Percentiles rank a stretch among this genome's conserved stretches.
Evolutionary conservation across 2,329 filamentous ascomycete species (phyloP).

Genomic region (Fusarium sp.): DNA sequence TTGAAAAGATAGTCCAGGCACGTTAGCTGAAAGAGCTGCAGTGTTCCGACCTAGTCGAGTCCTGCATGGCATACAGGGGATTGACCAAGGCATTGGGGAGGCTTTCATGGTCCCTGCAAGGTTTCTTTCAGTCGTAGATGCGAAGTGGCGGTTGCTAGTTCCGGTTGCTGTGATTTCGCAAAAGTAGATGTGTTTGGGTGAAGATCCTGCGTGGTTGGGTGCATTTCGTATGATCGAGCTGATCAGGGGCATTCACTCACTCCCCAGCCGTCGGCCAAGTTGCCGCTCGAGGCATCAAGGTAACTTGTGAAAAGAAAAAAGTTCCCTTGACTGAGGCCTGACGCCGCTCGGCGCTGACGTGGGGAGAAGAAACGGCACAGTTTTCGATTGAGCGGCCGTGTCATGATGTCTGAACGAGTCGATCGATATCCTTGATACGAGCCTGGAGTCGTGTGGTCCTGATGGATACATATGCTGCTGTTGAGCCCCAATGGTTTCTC

Average conservation of each 20-base stretch:
- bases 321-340: constrained; percentile 23
- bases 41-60: constrained; percentile 35
- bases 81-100: constrained; percentile 25
- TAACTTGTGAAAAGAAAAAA: constrained; percentile 6
- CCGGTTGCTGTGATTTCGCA: constrained; percentile 11
- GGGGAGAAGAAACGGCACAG: constrained; percentile 19
- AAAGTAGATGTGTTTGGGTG: constrained; percentile 13
- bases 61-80: constrained; percentile 25
- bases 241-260: constrained; percentile 14
- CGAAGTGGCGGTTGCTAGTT: constrained; percentile 43
- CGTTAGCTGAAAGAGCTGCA: constrained; percentile 30
- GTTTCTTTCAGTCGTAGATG: constrained; percentile 21
- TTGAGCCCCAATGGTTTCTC: constrained; percentile 26
- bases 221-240: constrained; percentile 29
- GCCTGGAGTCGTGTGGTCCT: neutral
- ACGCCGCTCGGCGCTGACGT: constrained; percentile 33
- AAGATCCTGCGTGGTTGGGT: constrained; percentile 21
- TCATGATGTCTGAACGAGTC: constrained; percentile 22
- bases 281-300: constrained; percentile 9
- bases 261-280: constrained; percentile 27
- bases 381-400: constrained; percentile 21
- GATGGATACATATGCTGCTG: constrained; percentile 41
- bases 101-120: constrained; percentile 13
- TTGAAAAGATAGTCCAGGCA: constrained; percentile 31
- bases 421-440: constrained; percentile 23